Percentiles rank a stretch among this genome's conserved stretches.
Evolutionary conservation across 495 filamentous ascomycete species (phyloP).

Genomic region (Penicillium roqueforti): DNA sequence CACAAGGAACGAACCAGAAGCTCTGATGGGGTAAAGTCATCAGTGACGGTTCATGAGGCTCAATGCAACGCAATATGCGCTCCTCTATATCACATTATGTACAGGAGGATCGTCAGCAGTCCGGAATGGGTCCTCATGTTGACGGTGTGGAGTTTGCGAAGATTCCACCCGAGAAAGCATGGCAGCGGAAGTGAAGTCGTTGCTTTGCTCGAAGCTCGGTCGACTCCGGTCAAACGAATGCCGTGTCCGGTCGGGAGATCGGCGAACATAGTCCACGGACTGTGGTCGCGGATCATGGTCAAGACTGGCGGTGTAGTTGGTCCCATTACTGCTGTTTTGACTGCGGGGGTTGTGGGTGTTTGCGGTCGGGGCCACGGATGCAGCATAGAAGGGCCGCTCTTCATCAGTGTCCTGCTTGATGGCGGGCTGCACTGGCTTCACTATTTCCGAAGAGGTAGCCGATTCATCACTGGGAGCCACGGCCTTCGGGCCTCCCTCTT

Average conservation of each 20-base stretch:
- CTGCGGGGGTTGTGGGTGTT: slow-evolving; percentile 79
- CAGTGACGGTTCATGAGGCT: slow-evolving; percentile 33
- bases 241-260: slow-evolving; percentile 73
- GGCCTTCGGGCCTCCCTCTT: slow-evolving; percentile 14
- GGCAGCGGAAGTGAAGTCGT: slow-evolving; percentile 86
- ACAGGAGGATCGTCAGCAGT: slow-evolving; percentile 34
- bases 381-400: slow-evolving; percentile 83
- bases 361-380: slow-evolving; percentile 70
- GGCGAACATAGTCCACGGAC: slow-evolving; percentile 65
- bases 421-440: slow-evolving; percentile 58
- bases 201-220: slow-evolving; percentile 76
- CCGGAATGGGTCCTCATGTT: slow-evolving; percentile 35
- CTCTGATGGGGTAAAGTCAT: slow-evolving; percentile 26
- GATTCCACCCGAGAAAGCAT: slow-evolving; percentile 81
- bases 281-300: slow-evolving; percentile 44
- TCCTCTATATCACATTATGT: slow-evolving; percentile 29
- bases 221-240: slow-evolving; percentile 48
- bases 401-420: slow-evolving; percentile 65
- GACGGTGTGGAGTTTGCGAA: slow-evolving; percentile 43
- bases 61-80: slow-evolving; percentile 22
- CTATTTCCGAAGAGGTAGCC: slow-evolving; percentile 57
- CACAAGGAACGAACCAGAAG: slow-evolving; percentile 26
- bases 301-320: slow-evolving; percentile 73
- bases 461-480: slow-evolving; percentile 40
- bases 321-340: slow-evolving; percentile 90